Evolutionary conservation across 208 protist species (phyloP).

Genomic region (Trypanosoma scelopori): DNA sequence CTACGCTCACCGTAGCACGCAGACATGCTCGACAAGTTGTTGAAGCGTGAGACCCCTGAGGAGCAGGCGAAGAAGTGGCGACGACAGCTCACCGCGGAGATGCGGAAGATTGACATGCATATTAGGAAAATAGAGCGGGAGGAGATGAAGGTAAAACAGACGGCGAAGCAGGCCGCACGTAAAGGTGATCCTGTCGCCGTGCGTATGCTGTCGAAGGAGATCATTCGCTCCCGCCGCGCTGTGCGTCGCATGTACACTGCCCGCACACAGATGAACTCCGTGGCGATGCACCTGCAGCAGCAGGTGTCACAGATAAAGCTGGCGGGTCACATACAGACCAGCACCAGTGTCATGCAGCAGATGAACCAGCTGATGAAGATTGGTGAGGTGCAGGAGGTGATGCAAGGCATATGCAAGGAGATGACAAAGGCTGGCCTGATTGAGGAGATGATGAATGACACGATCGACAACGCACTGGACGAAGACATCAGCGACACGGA

Average conservation of each 20-base stretch:
- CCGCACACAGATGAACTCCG: constrained; percentile 91
- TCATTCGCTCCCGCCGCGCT: constrained; percentile 75
- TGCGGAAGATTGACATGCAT: constrained; percentile 83
- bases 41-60: constrained; percentile 62
- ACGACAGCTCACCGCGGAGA: constrained; percentile 67
- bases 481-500: constrained; percentile 86
- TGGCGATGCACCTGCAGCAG: constrained; percentile 87
- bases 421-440: constrained; percentile 91
- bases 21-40: constrained; percentile 62
- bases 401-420: constrained; percentile 80
- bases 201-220: constrained; percentile 86
- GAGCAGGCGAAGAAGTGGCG: constrained; percentile 80
- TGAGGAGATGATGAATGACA: constrained; percentile 90
- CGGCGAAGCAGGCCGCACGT: constrained; percentile 78
- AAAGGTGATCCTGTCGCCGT: constrained; percentile 68
- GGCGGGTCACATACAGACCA: constrained; percentile 66
- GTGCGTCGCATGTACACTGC: constrained; percentile 82
- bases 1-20: background rate
- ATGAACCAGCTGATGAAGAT: constrained; percentile 86
- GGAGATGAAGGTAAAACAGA: constrained; percentile 81
- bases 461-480: constrained; percentile 78
- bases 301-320: constrained; percentile 81
- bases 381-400: constrained; percentile 74
- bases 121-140: constrained; percentile 81
- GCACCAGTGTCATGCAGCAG: constrained; percentile 77